These are phyloP conservation scores for Adansonia digitata DNA, from an alignment of 345 rosid genomes.

Conservation along the genomic window DNA sequence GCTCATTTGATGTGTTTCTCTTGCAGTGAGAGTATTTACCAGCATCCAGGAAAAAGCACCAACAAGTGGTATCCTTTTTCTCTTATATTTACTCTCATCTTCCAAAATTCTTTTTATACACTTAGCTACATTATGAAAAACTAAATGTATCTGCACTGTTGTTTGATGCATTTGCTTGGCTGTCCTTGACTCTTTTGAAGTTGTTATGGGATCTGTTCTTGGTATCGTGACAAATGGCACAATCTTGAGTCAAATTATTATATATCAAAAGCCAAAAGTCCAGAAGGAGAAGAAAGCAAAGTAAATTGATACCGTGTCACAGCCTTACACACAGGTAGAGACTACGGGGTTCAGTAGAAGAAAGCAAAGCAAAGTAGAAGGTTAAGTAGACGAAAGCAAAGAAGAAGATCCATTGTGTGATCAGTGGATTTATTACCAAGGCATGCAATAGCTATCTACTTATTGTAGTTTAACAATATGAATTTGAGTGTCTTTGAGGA, in stretches of 20 bases:
- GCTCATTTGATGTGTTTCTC: slow-evolving; percentile 1
- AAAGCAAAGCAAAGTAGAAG: slow-evolving; percentile 18
- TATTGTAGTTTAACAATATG: neutral
- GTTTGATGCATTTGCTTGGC: slow-evolving; percentile 8
- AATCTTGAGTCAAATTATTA: slow-evolving; percentile 59
- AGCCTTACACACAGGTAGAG: neutral
- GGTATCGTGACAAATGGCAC: slow-evolving; percentile 60
- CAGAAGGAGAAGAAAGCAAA: slow-evolving; percentile 55
- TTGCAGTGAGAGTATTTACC: slow-evolving; percentile 86
- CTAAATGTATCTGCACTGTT: neutral
- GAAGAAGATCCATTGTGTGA: neutral
- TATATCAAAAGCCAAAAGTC: slow-evolving; percentile 43
- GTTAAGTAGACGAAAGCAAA: slow-evolving; percentile 28
- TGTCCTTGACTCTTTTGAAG: slow-evolving; percentile 44
- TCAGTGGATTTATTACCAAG: neutral
- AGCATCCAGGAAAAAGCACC: slow-evolving; percentile 93
- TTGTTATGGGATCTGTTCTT: slow-evolving; percentile 58
- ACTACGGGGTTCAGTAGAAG: too few relatives aligned
- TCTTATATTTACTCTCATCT: slow-evolving; percentile 16
- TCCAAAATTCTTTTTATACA: neutral
- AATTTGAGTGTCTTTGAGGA: neutral
- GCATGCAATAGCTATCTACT: neutral
- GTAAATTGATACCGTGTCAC: slow-evolving; percentile 18
- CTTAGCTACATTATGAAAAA: neutral
- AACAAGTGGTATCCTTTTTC: slow-evolving; percentile 63